Conservation (phyloP, 805 yeast species). For the Spencermartinsiella europaea region DNA sequence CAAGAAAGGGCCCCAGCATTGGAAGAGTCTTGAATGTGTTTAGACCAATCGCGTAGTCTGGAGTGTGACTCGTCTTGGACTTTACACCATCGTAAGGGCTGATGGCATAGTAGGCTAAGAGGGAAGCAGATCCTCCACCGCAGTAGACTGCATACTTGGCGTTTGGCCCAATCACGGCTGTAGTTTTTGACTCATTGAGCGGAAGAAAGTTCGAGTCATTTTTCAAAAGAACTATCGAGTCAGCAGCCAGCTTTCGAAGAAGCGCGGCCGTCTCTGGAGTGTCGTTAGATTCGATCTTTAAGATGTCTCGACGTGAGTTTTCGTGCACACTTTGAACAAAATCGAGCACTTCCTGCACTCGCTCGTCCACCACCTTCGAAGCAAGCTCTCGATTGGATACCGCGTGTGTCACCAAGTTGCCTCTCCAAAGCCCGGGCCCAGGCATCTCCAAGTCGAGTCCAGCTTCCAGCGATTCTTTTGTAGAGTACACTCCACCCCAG, state of each 20-base stretch:
- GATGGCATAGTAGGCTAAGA: slow-evolving; percentile 43
- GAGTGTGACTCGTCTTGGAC: slow-evolving; percentile 23
- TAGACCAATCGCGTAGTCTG: slow-evolving; percentile 27
- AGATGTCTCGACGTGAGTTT: not conserved
- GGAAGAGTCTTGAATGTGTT: slow-evolving; percentile 37
- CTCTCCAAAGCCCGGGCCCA: slow-evolving; percentile 49
- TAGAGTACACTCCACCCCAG: slow-evolving; percentile 57
- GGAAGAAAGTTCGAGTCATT: slow-evolving; percentile 48
- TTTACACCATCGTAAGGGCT: slow-evolving; percentile 46
- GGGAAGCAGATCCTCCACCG: slow-evolving; percentile 62
- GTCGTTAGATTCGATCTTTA: slow-evolving; percentile 39
- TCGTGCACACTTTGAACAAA: slow-evolving; percentile 35
- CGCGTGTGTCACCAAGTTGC: slow-evolving; percentile 38
- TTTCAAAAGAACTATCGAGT: slow-evolving; percentile 52
- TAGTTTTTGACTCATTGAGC: slow-evolving; percentile 36
- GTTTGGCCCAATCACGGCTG: slow-evolving; percentile 57
- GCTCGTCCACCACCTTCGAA: slow-evolving; percentile 40
- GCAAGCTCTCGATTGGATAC: slow-evolving; percentile 40
- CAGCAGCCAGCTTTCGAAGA: slow-evolving; percentile 44
- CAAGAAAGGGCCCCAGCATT: slow-evolving; percentile 25
- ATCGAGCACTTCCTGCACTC: slow-evolving; percentile 44
- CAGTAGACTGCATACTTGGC: slow-evolving; percentile 46
- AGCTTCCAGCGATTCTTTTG: slow-evolving; percentile 42
- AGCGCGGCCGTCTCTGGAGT: slow-evolving; percentile 43
- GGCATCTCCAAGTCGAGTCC: slow-evolving; percentile 68